Percentiles rank a stretch among this genome's conserved stretches.
These are phyloP conservation scores for Globisporangium heterothallicum DNA, from an alignment of 352 stramenopile genomes.

Conservation along the genomic window DNA sequence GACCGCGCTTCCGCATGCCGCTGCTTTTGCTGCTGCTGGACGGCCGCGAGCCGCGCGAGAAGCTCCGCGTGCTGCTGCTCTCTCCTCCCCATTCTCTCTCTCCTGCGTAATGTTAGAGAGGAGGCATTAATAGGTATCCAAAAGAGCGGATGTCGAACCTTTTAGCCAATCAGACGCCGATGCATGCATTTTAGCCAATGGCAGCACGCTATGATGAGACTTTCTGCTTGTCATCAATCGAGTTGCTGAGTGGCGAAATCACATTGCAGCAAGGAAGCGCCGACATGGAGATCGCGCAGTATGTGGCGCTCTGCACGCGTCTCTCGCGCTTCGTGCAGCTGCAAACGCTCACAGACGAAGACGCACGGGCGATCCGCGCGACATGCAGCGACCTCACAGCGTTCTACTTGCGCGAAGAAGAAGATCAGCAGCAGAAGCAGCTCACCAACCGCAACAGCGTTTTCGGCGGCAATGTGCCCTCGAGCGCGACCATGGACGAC, in stretches of 20 bases:
- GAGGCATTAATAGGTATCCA: background rate
- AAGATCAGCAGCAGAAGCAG: background rate
- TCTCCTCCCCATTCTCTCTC: constrained; percentile 12
- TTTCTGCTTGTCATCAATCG: too few species aligned
- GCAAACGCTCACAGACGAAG: constrained; percentile 12
- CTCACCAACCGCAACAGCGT: constrained; percentile 4
- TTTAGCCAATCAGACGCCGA: constrained; percentile 13
- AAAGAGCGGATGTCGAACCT: background rate
- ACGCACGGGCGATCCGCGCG: constrained; percentile 15
- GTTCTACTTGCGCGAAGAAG: constrained; percentile 15
- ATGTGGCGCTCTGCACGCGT: constrained; percentile 58
- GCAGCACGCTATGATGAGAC: background rate
- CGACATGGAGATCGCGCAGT: constrained; percentile 25
- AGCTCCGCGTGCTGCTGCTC: constrained; percentile 57
- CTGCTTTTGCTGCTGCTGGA: constrained; percentile 39
- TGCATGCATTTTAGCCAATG: background rate
- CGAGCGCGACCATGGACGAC: constrained; percentile 45
- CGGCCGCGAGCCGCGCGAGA: constrained; percentile 38
- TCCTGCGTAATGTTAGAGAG: constrained; percentile 1
- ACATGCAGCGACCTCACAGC: constrained; percentile 24
- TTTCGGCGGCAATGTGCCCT: constrained; percentile 11
- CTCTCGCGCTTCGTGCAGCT: constrained; percentile 57
- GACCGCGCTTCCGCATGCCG: constrained; percentile 25
- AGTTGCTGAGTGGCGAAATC: too few species aligned
- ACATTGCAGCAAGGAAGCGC: constrained; percentile 1